These are phyloP conservation scores for Psidium guajava DNA, from an alignment of 345 rosid genomes.

Conservation along the genomic window DNA sequence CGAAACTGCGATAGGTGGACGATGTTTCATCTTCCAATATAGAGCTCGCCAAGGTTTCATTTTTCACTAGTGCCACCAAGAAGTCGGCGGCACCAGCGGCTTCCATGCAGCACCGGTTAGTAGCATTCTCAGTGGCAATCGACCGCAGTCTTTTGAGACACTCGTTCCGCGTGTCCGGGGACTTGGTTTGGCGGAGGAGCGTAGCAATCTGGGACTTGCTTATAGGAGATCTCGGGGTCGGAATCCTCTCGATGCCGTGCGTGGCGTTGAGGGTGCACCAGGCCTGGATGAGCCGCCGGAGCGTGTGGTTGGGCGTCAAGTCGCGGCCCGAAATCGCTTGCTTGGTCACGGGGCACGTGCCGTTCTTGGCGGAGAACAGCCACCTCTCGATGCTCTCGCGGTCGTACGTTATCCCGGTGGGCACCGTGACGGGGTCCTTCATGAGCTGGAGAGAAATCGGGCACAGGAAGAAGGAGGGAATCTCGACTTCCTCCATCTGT, in stretches of 20 bases:
- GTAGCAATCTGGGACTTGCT: slow-evolving; percentile 43
- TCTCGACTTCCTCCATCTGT: slow-evolving; percentile 7
- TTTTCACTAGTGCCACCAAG: not conserved
- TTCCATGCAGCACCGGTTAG: slow-evolving; percentile 64
- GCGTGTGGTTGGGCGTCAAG: slow-evolving; percentile 78
- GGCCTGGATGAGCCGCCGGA: slow-evolving; percentile 77
- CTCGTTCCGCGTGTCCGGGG: slow-evolving; percentile 28
- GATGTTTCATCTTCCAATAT: not conserved
- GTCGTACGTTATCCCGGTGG: slow-evolving; percentile 17
- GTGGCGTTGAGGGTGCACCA: slow-evolving; percentile 90
- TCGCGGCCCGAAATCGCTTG: slow-evolving; percentile 30
- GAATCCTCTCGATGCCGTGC: slow-evolving; percentile 68
- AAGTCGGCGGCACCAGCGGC: slow-evolving; percentile 65
- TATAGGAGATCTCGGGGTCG: slow-evolving; percentile 74
- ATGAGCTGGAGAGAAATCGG: slow-evolving; percentile 17
- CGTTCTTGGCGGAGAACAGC: slow-evolving; percentile 1
- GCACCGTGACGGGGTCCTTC: slow-evolving; percentile 13
- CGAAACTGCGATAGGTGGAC: slow-evolving; percentile 9
- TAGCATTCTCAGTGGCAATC: slow-evolving; percentile 36
- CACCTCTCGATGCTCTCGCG: slow-evolving; percentile 16
- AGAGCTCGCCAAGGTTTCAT: not conserved
- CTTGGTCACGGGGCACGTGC: slow-evolving; percentile 41
- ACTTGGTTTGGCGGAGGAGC: slow-evolving; percentile 39
- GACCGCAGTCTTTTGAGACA: slow-evolving; percentile 45
- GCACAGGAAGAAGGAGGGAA: slow-evolving; percentile 11